Conservation (phyloP, 768 basidiomycete species). For the Thelephora ganbajun region DNA sequence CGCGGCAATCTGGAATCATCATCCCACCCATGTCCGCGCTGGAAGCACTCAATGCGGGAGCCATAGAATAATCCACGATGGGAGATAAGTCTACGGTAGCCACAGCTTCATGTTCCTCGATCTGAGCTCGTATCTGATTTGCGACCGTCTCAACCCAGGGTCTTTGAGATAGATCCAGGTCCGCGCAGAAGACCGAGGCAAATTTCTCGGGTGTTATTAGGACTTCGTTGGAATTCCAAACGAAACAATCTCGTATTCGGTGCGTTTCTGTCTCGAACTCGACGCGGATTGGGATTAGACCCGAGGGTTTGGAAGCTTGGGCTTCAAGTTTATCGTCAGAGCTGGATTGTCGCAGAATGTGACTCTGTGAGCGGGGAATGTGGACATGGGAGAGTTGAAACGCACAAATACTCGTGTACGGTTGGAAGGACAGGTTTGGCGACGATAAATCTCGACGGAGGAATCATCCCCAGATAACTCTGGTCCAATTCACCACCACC, state of each 20-base stretch:
- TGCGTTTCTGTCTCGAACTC: conserved; percentile 90
- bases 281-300: conserved; percentile 84
- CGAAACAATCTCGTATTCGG: conserved; percentile 86
- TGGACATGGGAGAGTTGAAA: conserved; percentile 9
- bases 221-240: conserved; percentile 90
- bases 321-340: conserved; percentile 46
- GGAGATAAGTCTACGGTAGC: conserved; percentile 63
- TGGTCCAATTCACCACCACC: conserved; percentile 48
- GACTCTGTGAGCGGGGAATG: conserved; percentile 1
- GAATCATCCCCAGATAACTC: conserved; percentile 79
- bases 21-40: conserved; percentile 21
- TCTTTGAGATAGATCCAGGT: conserved; percentile 60
- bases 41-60: no score
- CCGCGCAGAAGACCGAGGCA: conserved; percentile 75
- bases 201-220: conserved; percentile 77
- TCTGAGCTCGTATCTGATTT: conserved; percentile 77
- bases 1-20: conserved; percentile 55
- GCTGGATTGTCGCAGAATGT: conserved; percentile 22
- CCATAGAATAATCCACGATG: conserved; percentile 29
- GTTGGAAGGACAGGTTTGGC: conserved; percentile 42
- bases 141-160: conserved; percentile 70
- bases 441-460: conserved; percentile 67
- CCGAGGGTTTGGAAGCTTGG: conserved; percentile 39
- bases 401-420: conserved; percentile 66
- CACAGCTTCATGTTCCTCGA: conserved; percentile 81